These are phyloP conservation scores for Saccharomycopsis schoenii DNA, from an alignment of 805 yeast species.

Conservation along the genomic window DNA sequence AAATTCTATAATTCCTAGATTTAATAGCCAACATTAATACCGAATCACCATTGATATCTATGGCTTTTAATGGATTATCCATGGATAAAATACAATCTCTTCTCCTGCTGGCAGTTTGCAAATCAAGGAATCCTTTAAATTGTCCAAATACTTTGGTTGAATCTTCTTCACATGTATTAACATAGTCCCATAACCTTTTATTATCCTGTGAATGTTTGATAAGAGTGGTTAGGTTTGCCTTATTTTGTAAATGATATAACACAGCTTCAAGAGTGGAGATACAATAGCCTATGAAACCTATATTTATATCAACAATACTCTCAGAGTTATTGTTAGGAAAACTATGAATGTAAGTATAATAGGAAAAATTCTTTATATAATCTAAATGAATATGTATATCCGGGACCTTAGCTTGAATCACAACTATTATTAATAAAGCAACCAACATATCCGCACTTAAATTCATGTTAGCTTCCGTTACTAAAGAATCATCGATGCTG, in stretches of 20 bases:
- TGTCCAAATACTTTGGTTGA: neutral
- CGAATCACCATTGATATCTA: slow-evolving; percentile 60
- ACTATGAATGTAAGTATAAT: slow-evolving; percentile 26
- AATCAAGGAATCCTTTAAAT: neutral
- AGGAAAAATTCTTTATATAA: slow-evolving; percentile 55
- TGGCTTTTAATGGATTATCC: slow-evolving; percentile 29
- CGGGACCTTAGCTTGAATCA: slow-evolving; percentile 50
- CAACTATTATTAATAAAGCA: slow-evolving; percentile 61
- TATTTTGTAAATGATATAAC: slow-evolving; percentile 45
- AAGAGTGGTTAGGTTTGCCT: slow-evolving; percentile 30
- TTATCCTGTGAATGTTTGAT: slow-evolving; percentile 37
- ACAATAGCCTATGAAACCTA: slow-evolving; percentile 67
- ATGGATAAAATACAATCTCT: slow-evolving; percentile 19
- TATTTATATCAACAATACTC: slow-evolving; percentile 18
- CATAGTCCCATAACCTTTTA: slow-evolving; percentile 41
- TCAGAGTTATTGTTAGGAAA: slow-evolving; percentile 17
- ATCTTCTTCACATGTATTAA: slow-evolving; percentile 29
- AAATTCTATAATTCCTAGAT: slow-evolving; percentile 34
- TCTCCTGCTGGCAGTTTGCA: neutral
- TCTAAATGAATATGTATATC: slow-evolving; percentile 53
- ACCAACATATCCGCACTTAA: slow-evolving; percentile 79
- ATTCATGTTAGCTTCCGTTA: slow-evolving; percentile 22
- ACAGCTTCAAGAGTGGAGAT: slow-evolving; percentile 81
- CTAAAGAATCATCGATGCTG: slow-evolving; percentile 1
- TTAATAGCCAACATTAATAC: slow-evolving; percentile 53